Base-by-base conservation (phyloP, 2,329 filamentous ascomycete genomes). In the Colletotrichum liriopes region DNA sequence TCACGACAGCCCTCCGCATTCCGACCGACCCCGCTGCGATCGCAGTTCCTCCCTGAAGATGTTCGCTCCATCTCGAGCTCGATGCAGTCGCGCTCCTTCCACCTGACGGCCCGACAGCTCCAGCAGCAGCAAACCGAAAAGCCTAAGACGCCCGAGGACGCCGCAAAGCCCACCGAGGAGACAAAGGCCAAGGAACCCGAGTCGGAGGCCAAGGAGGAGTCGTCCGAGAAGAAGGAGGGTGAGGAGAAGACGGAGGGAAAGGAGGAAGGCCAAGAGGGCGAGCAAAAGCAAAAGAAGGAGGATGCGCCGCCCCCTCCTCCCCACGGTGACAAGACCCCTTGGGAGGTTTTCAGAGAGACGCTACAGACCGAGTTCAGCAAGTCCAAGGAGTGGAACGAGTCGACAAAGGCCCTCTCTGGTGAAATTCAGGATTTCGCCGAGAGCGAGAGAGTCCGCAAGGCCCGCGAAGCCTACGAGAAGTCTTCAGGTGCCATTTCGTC, bases 271-370 rank as follows among this genome's bases (percentile, higher is more conserved):
- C 80, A 84, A 55, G 82, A 87, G 51, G 63, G 82, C 85, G 58
- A 88, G 62, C 84, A 88, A 69, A 85, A 90, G 77, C 85, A 90
- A 74, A 83, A 88, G 80, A 88, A 91, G 80, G 90, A 94, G 77
- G 90, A 94, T 73, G 83, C 90, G 37, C 92, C 95, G 16, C 94
- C 96, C 29, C 96, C 95, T 18, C 96, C 96, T n/a, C 96, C 95
- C 26, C 96, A 99, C 80, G 96, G 96, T 73, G 95, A 98, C 85
- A 99, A 99, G 87, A 96, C 96, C 3, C 96, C 96, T 65, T 98
- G 96, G 95, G 94, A 98, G 82, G 96, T 99, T 41, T 99, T 99
- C 86, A 94, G 94, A 79, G 96, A 99, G 80, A 99, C 96, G n/a
- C 90, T 99, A 84, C 91, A 94, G 82, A 89, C 88, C 69, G 96